Evolutionary conservation across 2,329 filamentous ascomycete species (phyloP).

Genomic region (Metarhizium anisopliae): DNA sequence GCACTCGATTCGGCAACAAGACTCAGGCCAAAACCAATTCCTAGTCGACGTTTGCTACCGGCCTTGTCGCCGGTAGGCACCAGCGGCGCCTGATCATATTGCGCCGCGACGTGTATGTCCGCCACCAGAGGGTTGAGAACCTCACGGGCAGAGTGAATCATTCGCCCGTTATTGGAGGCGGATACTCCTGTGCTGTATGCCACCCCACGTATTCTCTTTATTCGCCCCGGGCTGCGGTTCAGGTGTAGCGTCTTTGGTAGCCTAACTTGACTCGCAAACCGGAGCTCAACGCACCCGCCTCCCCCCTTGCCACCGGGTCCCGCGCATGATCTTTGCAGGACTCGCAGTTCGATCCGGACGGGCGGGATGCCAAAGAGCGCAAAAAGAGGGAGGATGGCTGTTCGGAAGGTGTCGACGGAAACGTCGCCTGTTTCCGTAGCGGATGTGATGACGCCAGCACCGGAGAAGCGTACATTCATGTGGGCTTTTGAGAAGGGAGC

Average conservation of each 20-base stretch:
- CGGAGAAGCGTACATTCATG: constrained; percentile 83
- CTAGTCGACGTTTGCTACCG: constrained; percentile 54
- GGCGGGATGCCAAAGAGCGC: constrained; percentile 77
- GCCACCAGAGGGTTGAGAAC: constrained; percentile 77
- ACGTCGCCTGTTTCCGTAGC: constrained; percentile 78
- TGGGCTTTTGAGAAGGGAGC: constrained; percentile 89
- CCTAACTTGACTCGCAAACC: constrained; percentile 88
- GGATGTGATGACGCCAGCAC: constrained; percentile 85
- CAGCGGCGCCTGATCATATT: constrained; percentile 60
- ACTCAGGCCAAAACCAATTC: constrained; percentile 85
- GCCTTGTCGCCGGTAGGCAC: constrained; percentile 44
- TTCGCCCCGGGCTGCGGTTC: constrained; percentile 67
- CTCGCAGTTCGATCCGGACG: constrained; percentile 74
- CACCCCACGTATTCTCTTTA: constrained; percentile 85
- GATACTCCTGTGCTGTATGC: constrained; percentile 90
- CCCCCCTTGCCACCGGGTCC: constrained; percentile 69
- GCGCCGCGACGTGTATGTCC: constrained; percentile 83
- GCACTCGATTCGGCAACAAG: constrained; percentile 88
- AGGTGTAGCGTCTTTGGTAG: constrained; percentile 91
- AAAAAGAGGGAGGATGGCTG: constrained; percentile 83
- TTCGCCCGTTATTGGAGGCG: constrained; percentile 85
- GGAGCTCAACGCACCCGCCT: constrained; percentile 84
- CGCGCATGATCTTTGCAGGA: constrained; percentile 71
- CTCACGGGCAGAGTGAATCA: constrained; percentile 85
- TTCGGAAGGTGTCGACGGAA: constrained; percentile 87